Evolutionary conservation across 306 rosid species (phyloP), one percentile per base, ranked within the genome.

Genomic region (Vachellia collinsii): DNA sequence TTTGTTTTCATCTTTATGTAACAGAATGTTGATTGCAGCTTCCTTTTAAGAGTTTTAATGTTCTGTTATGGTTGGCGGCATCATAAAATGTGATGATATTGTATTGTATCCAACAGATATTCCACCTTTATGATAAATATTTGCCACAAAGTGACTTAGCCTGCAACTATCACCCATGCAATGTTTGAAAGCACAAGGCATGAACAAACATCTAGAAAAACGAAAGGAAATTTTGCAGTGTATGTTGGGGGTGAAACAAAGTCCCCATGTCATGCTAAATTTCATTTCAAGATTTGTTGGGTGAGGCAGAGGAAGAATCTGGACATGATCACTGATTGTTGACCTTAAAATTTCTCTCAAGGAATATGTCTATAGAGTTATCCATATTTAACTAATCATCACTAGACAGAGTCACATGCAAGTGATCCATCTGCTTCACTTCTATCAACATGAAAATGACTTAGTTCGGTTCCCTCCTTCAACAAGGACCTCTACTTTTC

Each of bases 261-360:
- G 85, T 83, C 89, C 89, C 89, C 4, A 37, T 86, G 20, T 70
- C 88, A 12, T 80, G 44, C 47, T 83, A 81, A 59, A 76, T 88
- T 75, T 63, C 79, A 48, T 87, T 88, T 69, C 84, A 83, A 74
- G 79, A 86, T 4, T 48, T 85, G 38, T 65, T 83, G 59, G 80
- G 20, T 56, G 51, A 77, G 39, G 89, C 71, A 1, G 84, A 86
- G 42, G 89, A 88, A 85, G 90, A 91, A 75, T 79, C 76, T 3
- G 89, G 87, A 75, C 86, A 72, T 62, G 77, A 86, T 38, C 91
- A 87, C 88, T 88, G 22, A 79, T 79, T 84, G 87, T 89, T 12
- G 92, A 90, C 38, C 79, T 84, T 36, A 86, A 88, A 73, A 81
- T 79, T 69, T 89, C 86, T 44, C 87, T 88, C 84, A 77, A 78